Percentiles rank a stretch among this genome's conserved stretches.
Conservation (phyloP, 345 rosid genomes). For the Moricandia arvensis region DNA sequence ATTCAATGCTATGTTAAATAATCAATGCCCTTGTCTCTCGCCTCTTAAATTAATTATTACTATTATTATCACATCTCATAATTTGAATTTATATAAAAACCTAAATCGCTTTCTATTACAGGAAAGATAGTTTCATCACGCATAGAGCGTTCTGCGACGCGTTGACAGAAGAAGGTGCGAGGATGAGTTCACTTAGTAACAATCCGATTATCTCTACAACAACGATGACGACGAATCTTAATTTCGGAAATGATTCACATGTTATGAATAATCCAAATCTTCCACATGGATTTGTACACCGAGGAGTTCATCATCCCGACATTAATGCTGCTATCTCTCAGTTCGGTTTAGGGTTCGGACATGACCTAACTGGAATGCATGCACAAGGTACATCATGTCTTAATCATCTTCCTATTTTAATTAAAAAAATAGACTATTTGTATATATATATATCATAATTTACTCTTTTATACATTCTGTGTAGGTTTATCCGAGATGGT, state of each 20-base stretch:
- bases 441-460: too few species aligned
- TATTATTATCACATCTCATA: not conserved
- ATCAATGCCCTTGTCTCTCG: slow-evolving; percentile 22
- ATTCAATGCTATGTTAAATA: slow-evolving; percentile 38
- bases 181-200: slow-evolving; percentile 47
- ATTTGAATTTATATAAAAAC: not conserved
- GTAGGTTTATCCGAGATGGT: slow-evolving; percentile 60
- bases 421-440: not conserved
- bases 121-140: slow-evolving; percentile 95
- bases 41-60: not conserved
- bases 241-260: slow-evolving; percentile 48
- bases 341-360: slow-evolving; percentile 48
- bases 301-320: slow-evolving; percentile 50
- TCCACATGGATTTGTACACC: slow-evolving; percentile 50
- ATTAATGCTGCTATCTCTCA: slow-evolving; percentile 46
- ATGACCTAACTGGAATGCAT: slow-evolving; percentile 46
- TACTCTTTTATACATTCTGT: not conserved
- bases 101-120: slow-evolving; percentile 34
- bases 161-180: slow-evolving; percentile 75
- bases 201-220: slow-evolving; percentile 16
- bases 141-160: slow-evolving; percentile 98
- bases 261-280: slow-evolving; percentile 36
- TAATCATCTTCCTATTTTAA: not conserved
- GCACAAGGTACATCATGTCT: slow-evolving; percentile 34
- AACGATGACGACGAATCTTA: slow-evolving; percentile 49